Conservation (phyloP, 352 stramenopile genomes). For the Pythium dissotocum region DNA sequence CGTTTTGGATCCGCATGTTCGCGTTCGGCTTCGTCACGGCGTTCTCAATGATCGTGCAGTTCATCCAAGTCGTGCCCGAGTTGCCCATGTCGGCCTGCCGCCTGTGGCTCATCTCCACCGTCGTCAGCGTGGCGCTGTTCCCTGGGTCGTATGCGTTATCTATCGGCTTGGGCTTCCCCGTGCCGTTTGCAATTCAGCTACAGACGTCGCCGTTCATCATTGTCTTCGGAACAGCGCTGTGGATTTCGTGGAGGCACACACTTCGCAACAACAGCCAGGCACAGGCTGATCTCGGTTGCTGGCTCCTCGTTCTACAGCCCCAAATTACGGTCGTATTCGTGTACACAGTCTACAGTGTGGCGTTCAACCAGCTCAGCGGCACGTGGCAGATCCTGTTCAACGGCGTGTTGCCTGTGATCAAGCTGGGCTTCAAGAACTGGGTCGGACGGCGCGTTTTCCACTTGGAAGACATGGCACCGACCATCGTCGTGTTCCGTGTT, state of each 20-base stretch:
- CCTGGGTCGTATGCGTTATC: neutral
- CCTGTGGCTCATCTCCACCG: neutral
- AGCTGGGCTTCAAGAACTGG: constrained; percentile 4
- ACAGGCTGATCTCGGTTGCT: neutral
- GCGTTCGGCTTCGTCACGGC: neutral
- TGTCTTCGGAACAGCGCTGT: neutral
- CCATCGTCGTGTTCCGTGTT: constrained; percentile 31
- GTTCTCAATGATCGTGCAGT: neutral
- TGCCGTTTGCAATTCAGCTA: neutral
- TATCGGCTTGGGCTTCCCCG: neutral
- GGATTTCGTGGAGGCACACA: neutral
- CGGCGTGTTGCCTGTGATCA: neutral
- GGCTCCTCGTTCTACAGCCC: neutral
- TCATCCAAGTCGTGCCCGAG: neutral
- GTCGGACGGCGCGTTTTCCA: neutral
- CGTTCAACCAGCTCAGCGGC: neutral
- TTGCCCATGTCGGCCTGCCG: neutral
- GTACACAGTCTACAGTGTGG: neutral
- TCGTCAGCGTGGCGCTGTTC: neutral
- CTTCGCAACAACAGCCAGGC: neutral
- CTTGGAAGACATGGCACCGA: constrained; percentile 16
- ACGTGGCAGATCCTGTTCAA: neutral
- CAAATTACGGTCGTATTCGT: neutral
- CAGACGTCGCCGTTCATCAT: neutral
- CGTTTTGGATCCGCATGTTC: neutral